Evolutionary conservation across 2,329 filamentous ascomycete species (phyloP).

Genomic region (Purpureocillium lavendulum): DNA sequence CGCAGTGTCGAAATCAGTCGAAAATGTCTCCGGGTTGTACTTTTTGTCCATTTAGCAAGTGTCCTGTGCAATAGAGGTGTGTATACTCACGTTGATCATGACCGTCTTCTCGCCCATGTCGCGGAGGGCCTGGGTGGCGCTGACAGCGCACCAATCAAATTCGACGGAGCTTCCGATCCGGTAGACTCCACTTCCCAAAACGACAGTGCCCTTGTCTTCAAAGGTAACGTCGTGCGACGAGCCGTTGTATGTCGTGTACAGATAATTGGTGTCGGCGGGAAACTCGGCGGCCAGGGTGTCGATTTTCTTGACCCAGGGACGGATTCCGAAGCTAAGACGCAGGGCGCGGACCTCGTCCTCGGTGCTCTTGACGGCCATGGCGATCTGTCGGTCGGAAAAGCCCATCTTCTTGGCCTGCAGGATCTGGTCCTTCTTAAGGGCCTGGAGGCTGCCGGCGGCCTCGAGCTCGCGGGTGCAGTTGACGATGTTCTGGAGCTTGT

Average conservation of each 20-base stretch:
- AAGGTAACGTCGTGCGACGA: conserved; percentile 89
- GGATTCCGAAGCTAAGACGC: conserved; percentile 79
- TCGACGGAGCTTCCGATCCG: conserved; percentile 96
- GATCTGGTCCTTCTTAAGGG: conserved; percentile 80
- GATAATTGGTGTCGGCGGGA: conserved; percentile 88
- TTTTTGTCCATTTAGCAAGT: conserved; percentile 1
- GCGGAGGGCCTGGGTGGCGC: conserved; percentile 73
- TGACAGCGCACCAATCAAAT: conserved; percentile 97
- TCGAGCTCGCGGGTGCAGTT: conserved; percentile 82
- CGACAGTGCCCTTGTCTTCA: conserved; percentile 81
- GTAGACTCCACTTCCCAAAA: conserved; percentile 93
- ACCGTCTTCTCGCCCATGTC: conserved; percentile 93
- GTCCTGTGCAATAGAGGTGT: too few relatives aligned
- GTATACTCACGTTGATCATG: conserved; percentile 71
- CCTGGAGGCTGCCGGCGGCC: conserved; percentile 72
- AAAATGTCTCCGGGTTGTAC: conserved; percentile 74
- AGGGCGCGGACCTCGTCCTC: conserved; percentile 85
- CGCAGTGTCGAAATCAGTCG: conserved; percentile 80
- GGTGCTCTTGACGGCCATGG: conserved; percentile 70
- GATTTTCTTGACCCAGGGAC: conserved; percentile 96
- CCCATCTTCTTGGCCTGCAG: conserved; percentile 93
- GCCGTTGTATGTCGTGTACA: conserved; percentile 97
- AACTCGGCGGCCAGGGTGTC: conserved; percentile 97
- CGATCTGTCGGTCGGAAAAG: conserved; percentile 96
- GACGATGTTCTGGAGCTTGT: conserved; percentile 97